These are phyloP conservation scores for Hura crepitans DNA, from an alignment of 441 rosid species.

Conservation along the genomic window DNA sequence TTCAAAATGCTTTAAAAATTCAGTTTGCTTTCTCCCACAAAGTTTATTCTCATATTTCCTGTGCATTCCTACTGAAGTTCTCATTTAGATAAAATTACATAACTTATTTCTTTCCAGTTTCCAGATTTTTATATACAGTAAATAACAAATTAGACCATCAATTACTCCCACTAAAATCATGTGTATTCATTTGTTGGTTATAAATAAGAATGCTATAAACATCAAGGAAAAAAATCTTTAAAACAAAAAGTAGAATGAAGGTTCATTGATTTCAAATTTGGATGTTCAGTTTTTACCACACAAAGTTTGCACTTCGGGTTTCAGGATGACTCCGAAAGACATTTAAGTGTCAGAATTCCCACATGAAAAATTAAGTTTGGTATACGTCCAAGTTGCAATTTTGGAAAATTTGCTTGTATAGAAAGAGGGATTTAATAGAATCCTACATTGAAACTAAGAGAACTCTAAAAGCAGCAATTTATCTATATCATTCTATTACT, in stretches of 20 bases:
- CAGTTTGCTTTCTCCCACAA: background rate
- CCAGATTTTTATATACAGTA: background rate
- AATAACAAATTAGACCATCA: background rate
- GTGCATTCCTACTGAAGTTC: background rate
- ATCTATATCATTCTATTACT: background rate
- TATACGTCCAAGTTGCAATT: background rate
- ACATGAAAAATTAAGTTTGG: background rate
- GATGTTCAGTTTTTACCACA: background rate
- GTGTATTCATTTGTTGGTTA: background rate
- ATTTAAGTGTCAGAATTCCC: background rate
- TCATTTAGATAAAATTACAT: background rate
- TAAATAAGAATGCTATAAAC: background rate
- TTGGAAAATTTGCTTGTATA: background rate
- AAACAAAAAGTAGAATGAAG: slow-evolving; percentile 1
- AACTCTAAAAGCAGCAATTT: background rate
- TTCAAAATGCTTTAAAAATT: background rate
- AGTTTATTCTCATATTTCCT: background rate
- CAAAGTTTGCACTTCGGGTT: background rate
- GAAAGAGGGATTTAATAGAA: background rate
- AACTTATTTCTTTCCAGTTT: background rate
- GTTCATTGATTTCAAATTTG: slow-evolving; percentile 4
- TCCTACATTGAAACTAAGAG: background rate
- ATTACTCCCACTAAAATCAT: background rate
- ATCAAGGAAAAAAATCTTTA: background rate
- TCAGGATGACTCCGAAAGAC: background rate